phyloP scores from a whole-genome alignment of 257 asterid genomes.

The Gynochthodes officinalis region DNA sequence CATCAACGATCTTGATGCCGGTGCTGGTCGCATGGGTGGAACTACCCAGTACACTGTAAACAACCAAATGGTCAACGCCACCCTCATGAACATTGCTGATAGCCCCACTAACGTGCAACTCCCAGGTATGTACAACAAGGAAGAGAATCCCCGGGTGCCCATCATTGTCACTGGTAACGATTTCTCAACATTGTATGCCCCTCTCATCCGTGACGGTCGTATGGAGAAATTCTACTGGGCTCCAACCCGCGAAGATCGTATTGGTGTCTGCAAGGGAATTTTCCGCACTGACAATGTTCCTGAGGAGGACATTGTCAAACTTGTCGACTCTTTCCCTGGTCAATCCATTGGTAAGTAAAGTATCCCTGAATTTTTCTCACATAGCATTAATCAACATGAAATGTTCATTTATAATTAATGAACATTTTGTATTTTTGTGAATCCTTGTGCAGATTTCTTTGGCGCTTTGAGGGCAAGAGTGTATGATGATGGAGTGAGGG shows the following conservation, averaged over 20 bases:
- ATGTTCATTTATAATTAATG: too few species aligned
- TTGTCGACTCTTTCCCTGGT: conserved; percentile 85
- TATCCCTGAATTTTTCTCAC: too few species aligned
- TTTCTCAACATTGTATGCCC: conserved; percentile 81
- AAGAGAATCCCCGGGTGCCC: conserved; percentile 83
- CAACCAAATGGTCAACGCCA: conserved; percentile 94
- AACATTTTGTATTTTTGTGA: too few species aligned
- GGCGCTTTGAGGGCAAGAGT: conserved; percentile 91
- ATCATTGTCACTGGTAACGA: conserved; percentile 81
- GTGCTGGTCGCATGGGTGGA: conserved; percentile 88
- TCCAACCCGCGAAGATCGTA: conserved; percentile 79
- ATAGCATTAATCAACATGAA: too few species aligned
- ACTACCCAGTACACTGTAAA: conserved; percentile 90
- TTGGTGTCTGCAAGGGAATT: conserved; percentile 81
- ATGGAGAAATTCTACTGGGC: conserved; percentile 99
- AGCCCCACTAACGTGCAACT: conserved; percentile 86
- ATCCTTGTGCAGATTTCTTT: conserved; percentile 54
- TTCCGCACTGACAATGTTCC: conserved; percentile 62
- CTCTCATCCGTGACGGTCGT: conserved; percentile 91
- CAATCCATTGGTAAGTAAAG: conserved; percentile 69
- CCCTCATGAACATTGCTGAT: conserved; percentile 93
- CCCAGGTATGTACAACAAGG: conserved; percentile 95
- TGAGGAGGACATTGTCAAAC: conserved; percentile 40
- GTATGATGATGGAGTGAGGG: conserved; percentile 73
- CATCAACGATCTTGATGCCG: conserved; percentile 90